Conservation (phyloP, 2,329 filamentous ascomycete genomes). For the Aureobasidium zeae region DNA sequence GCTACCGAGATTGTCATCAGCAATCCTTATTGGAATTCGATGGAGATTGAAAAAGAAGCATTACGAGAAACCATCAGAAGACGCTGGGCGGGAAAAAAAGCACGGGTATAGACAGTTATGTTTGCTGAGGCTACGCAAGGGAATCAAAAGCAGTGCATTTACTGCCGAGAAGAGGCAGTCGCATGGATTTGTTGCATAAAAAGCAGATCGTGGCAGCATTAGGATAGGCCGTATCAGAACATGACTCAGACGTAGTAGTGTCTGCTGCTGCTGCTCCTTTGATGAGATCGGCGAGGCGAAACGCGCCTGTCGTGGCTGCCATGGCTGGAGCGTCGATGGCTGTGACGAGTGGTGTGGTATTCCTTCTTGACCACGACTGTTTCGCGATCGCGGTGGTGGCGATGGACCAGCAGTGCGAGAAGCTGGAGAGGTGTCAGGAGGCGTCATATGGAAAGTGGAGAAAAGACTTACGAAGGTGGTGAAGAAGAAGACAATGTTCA, state of each 20-base stretch:
- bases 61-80: slow-evolving; percentile 50
- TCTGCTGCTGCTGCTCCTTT: slow-evolving; percentile 23
- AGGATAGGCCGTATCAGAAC: too few species aligned
- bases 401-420: slow-evolving; percentile 54
- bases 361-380: slow-evolving; percentile 46
- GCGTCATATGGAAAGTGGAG: neutral
- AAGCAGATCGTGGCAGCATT: too few species aligned
- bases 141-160: neutral
- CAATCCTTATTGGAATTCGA: slow-evolving; percentile 53
- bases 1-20: slow-evolving; percentile 50
- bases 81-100: slow-evolving; percentile 50
- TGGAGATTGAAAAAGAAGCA: slow-evolving; percentile 42
- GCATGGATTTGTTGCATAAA: neutral
- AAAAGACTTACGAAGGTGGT: slow-evolving; percentile 16
- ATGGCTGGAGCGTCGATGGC: slow-evolving; percentile 31
- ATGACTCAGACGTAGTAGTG: slow-evolving; percentile 26
- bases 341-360: slow-evolving; percentile 38
- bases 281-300: slow-evolving; percentile 17
- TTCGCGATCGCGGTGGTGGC: slow-evolving; percentile 37
- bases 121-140: neutral
- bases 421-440: slow-evolving; percentile 25
- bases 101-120: neutral
- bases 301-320: slow-evolving; percentile 22
- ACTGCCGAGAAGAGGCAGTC: too few species aligned
- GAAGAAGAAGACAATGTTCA: slow-evolving; percentile 46